These are phyloP conservation scores for Aspergillus hancockii DNA, from an alignment of 495 filamentous ascomycete species.

Conservation along the genomic window DNA sequence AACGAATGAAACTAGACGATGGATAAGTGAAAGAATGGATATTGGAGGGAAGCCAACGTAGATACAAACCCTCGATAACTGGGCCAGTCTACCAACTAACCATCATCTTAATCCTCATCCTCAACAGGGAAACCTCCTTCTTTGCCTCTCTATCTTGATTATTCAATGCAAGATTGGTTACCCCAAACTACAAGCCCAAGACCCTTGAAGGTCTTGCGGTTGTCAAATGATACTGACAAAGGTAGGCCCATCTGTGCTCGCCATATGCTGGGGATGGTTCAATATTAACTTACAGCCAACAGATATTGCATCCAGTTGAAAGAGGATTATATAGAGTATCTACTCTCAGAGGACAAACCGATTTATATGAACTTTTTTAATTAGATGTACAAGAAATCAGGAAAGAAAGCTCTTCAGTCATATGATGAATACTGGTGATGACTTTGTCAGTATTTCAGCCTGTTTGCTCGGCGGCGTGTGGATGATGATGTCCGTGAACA, in stretches of 20 bases:
- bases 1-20: too few species aligned
- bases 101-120: too few species aligned
- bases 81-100: too few species aligned
- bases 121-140: too few species aligned
- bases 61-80: too few species aligned
- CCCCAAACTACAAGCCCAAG: conserved; percentile 22
- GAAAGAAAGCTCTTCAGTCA: conserved; percentile 27
- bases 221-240: conserved; percentile 30
- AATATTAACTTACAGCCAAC: conserved; percentile 16
- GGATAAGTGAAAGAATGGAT: too few species aligned
- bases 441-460: conserved; percentile 28
- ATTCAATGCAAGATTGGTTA: too few species aligned
- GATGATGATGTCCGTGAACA: conserved; percentile 24
- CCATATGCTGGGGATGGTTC: background rate
- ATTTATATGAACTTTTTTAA: conserved; percentile 38
- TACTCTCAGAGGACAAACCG: conserved; percentile 26
- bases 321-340: conserved; percentile 29
- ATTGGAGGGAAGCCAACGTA: too few species aligned
- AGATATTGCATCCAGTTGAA: conserved; percentile 35
- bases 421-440: conserved; percentile 35
- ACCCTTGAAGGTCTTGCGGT: conserved; percentile 27
- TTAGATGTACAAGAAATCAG: conserved; percentile 31
- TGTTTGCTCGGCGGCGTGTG: conserved; percentile 23
- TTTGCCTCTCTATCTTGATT: too few species aligned
- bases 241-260: conserved; percentile 16